These are phyloP conservation scores for Mycena alexandri DNA, from an alignment of 768 basidiomycete genomes.

Conservation along the genomic window DNA sequence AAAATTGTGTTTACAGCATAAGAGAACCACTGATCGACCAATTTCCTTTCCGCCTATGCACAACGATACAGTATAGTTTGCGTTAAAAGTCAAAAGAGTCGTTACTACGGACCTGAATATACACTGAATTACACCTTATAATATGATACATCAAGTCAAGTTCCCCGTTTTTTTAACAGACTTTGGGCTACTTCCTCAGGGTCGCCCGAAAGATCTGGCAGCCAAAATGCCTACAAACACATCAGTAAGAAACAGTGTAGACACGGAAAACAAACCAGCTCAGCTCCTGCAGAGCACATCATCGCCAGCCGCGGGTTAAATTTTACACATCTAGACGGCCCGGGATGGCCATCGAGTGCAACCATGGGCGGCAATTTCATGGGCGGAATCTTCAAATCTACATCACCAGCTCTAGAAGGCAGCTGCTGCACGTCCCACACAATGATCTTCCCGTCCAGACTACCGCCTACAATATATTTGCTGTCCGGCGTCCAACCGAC, in stretches of 20 bases:
- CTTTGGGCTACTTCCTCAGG: slow-evolving; percentile 80
- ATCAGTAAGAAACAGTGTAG: slow-evolving; percentile 20
- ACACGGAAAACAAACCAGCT: slow-evolving; percentile 69
- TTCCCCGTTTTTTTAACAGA: slow-evolving; percentile 67
- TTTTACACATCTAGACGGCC: slow-evolving; percentile 85
- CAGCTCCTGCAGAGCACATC: slow-evolving; percentile 87
- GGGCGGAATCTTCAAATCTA: slow-evolving; percentile 69
- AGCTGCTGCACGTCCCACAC: slow-evolving; percentile 89
- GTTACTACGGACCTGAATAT: not conserved
- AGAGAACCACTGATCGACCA: too few relatives aligned
- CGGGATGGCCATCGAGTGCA: slow-evolving; percentile 82
- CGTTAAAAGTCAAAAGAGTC: too few relatives aligned
- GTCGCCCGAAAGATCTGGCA: slow-evolving; percentile 72
- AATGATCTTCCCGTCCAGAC: slow-evolving; percentile 84
- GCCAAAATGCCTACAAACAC: slow-evolving; percentile 56
- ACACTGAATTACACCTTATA: slow-evolving; percentile 1
- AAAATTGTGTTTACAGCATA: too few relatives aligned
- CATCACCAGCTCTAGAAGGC: slow-evolving; percentile 61
- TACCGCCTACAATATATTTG: slow-evolving; percentile 89
- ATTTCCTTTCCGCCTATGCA: too few relatives aligned
- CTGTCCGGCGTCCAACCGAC: slow-evolving; percentile 96
- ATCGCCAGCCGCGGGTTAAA: slow-evolving; percentile 93
- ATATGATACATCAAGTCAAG: slow-evolving; percentile 7
- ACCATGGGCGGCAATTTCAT: slow-evolving; percentile 56
- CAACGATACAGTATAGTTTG: too few relatives aligned